These are phyloP conservation scores for Capillidium heterosporum DNA, from an alignment of 371 early-diverging fungal species.

Conservation along the genomic window DNA sequence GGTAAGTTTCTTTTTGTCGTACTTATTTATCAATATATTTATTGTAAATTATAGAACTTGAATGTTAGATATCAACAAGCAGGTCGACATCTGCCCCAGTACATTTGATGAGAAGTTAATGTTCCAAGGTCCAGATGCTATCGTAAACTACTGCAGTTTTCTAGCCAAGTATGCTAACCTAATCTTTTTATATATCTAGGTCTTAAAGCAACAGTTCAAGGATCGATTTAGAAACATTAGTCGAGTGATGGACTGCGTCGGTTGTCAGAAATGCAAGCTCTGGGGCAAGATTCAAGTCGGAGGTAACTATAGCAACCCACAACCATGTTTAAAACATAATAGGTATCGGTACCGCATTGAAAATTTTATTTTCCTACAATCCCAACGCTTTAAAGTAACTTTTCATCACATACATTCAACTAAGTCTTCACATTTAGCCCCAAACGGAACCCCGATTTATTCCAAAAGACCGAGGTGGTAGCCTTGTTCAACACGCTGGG, in stretches of 20 bases:
- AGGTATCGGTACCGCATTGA: slow-evolving; percentile 75
- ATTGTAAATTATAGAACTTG: not conserved
- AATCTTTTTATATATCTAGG: slow-evolving; percentile 4
- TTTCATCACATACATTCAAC: not conserved
- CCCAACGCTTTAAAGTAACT: slow-evolving; percentile 37
- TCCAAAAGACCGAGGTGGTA: slow-evolving; percentile 77
- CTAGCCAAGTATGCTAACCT: not conserved
- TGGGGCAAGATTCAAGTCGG: slow-evolving; percentile 90
- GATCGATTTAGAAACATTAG: slow-evolving; percentile 89
- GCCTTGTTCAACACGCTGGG: slow-evolving; percentile 81
- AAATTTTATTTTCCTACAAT: slow-evolving; percentile 77
- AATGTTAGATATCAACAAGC: slow-evolving; percentile 30
- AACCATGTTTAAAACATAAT: not conserved
- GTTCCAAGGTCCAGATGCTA: slow-evolving; percentile 36
- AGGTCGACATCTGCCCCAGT: slow-evolving; percentile 36
- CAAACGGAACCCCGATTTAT: slow-evolving; percentile 21
- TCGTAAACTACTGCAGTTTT: slow-evolving; percentile 7
- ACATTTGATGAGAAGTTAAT: slow-evolving; percentile 78
- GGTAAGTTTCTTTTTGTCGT: slow-evolving; percentile 14
- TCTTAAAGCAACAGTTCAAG: slow-evolving; percentile 66
- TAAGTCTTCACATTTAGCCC: slow-evolving; percentile 15
- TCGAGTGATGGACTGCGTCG: slow-evolving; percentile 93
- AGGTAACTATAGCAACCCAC: slow-evolving; percentile 14
- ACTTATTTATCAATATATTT: not conserved
- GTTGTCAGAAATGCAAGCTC: slow-evolving; percentile 93